phyloP scores from a whole-genome alignment of 2,329 filamentous ascomycete genomes.

The Talaromyces sp. region DNA sequence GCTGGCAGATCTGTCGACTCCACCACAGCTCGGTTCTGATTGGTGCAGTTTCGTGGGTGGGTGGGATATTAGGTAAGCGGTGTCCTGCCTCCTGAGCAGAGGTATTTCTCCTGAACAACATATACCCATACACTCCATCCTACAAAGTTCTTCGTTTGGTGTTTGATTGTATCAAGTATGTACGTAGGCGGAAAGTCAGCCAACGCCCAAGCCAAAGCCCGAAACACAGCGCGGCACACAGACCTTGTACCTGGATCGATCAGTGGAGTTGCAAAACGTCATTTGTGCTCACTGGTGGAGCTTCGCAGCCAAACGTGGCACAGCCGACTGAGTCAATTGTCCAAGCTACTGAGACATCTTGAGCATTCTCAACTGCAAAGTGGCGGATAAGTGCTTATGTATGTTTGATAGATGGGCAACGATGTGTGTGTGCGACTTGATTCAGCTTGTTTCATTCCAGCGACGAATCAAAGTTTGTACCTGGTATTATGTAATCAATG shows the following conservation, averaged over 20 bases:
- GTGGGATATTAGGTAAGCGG: neutral
- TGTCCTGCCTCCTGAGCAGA: neutral
- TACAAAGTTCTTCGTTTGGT: neutral
- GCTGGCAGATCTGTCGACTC: neutral
- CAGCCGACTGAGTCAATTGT: neutral
- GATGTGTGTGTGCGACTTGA: neutral
- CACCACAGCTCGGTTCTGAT: neutral
- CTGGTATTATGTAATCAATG: neutral
- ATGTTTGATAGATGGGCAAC: neutral
- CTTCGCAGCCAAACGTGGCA: neutral
- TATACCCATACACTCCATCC: too few relatives aligned
- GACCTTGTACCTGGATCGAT: neutral
- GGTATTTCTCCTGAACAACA: neutral
- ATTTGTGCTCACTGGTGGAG: neutral
- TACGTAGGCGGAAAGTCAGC: neutral
- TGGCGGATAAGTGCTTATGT: neutral
- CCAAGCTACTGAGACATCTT: neutral
- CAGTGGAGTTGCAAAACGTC: conserved; percentile 1
- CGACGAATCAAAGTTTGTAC: neutral
- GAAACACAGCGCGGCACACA: neutral
- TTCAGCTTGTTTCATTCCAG: neutral
- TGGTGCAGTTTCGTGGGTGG: neutral
- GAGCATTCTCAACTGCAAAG: neutral
- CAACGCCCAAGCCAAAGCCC: neutral
- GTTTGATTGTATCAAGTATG: neutral